These are phyloP conservation scores for Pulveroboletus ravenelii DNA, from an alignment of 768 basidiomycete genomes.

Conservation along the genomic window DNA sequence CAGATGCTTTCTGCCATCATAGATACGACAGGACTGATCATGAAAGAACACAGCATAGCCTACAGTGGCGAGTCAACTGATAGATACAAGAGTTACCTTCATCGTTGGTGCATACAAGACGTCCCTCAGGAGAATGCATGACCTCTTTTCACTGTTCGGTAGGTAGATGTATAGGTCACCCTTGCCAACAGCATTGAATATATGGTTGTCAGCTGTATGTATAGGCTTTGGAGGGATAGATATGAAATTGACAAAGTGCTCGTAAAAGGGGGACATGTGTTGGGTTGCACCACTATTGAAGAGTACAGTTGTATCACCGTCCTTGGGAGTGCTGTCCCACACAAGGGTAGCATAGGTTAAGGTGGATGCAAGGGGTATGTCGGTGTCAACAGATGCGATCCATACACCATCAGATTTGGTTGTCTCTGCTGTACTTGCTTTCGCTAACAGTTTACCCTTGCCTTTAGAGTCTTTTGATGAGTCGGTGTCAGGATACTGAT, in stretches of 20 bases:
- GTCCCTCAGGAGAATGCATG: not conserved
- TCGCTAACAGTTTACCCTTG: no score
- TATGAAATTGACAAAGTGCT: not conserved
- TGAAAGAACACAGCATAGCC: conserved; percentile 2
- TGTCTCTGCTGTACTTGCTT: no score
- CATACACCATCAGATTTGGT: no score
- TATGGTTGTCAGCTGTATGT: not conserved
- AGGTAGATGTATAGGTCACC: not conserved
- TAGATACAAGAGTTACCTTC: not conserved
- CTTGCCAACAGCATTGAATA: not conserved
- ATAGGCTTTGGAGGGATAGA: not conserved
- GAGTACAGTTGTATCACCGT: no score
- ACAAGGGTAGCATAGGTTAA: no score
- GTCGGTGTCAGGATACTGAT: no score
- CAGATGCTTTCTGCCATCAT: not conserved
- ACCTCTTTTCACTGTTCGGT: not conserved
- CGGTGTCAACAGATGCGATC: no score
- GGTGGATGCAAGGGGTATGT: no score
- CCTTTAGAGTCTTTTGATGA: no score
- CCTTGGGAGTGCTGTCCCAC: no score
- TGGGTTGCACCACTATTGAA: no score
- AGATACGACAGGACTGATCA: not conserved
- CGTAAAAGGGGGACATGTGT: no score
- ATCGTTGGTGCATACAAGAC: conserved; percentile 1
- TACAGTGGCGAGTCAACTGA: not conserved